Evolutionary conservation across 225 moss, liverwort and hornwort genomes (phyloP).

Genomic region (Neckera pumila): DNA sequence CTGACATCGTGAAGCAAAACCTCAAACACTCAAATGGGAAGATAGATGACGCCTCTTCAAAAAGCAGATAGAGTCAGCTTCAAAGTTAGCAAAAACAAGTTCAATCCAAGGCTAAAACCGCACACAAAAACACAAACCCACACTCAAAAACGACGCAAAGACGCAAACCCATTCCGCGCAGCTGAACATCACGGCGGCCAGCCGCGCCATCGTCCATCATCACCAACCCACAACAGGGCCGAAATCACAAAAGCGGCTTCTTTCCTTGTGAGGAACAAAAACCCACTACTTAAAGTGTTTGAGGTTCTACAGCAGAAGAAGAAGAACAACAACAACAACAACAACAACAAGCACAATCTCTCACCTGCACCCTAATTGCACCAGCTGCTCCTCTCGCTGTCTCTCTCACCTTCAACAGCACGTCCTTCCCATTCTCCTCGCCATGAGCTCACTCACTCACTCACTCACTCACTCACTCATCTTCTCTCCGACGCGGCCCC

Average conservation of each 20-base stretch:
- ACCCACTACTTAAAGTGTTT: not conserved
- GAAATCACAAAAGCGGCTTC: not conserved
- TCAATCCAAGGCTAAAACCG: not conserved
- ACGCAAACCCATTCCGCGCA: not conserved
- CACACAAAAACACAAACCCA: not conserved
- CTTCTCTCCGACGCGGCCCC: not conserved
- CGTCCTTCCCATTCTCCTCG: not conserved
- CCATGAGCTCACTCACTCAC: not conserved
- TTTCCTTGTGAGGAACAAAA: not conserved
- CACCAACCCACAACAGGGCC: not conserved
- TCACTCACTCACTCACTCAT: not conserved
- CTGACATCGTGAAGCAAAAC: not conserved
- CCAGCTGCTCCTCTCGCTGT: not conserved
- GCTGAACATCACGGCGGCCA: not conserved
- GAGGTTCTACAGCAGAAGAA: not conserved
- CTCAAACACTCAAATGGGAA: not conserved
- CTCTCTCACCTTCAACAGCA: not conserved
- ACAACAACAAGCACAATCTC: not conserved
- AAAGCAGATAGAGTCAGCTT: not conserved
- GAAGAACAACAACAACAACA: not conserved
- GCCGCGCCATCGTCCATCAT: not conserved
- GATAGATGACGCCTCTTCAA: not conserved
- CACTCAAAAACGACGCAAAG: not conserved
- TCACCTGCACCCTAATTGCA: slow-evolving; percentile 30
- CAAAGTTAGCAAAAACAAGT: not conserved